Base-by-base conservation (phyloP, 108 stramenopile genomes). In the Epipyxis sp. region DNA sequence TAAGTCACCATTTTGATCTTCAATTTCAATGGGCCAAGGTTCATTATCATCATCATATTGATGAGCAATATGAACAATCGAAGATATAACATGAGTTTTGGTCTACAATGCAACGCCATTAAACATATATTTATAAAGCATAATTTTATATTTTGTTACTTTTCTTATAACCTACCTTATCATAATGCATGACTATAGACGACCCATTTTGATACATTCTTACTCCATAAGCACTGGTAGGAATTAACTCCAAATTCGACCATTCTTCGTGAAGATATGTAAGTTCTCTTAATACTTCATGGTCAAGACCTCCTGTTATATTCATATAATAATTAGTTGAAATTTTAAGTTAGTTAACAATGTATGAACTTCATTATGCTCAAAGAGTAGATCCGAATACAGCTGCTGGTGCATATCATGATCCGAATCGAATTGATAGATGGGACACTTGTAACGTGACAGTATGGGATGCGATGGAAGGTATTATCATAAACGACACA, bases 1-100 rank as follows among this genome's bases (percentile, higher is more conserved):
- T 0, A 41, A 30, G 30, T 42, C 0, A 0, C 79, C 79, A 40
- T 79, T 46, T 16, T 42, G 65, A 67, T 67, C 79, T 35, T 79
- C 79, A 69, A 79, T 79, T 1, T 41, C 16, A 20, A 79, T 3
- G 20, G 79, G 79, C 79, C 79, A 79, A 1, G 79, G 69, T 29
- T 78, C 77, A 40, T 35, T 69, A 1, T 71, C 79, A 1, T 44
- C 79, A 37, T 74, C 71, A 29, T 74, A 46, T 0, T 1, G 1
- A 2, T 72, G 69, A n/a, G 61, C 79, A 1, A 79, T 42, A n/a
- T 79, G 79, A 0, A 79, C 1, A 0, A 79, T 79, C 10, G 69
- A 42, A 1, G 35, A 40, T 0, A 79, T 42, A 20, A 79, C 79
- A 40, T 79, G 79, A 0, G 35, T 42, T 27, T 79, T 29, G 2